Conservation (phyloP, 352 stramenopile species). For the Phytophthora brassicae region DNA sequence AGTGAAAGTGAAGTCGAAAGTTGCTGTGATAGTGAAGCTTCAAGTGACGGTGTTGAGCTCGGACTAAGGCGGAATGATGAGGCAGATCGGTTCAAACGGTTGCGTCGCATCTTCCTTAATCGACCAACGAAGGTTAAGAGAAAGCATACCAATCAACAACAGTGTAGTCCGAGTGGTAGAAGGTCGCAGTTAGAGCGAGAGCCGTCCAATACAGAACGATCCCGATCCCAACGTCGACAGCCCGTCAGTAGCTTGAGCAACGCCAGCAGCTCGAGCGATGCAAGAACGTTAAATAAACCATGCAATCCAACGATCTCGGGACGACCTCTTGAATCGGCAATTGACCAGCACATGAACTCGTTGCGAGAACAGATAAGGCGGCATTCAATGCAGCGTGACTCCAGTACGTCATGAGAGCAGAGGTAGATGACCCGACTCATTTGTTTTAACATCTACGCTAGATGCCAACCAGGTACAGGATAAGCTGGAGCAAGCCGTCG, state of each 20-base stretch:
- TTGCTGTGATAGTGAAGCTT: conserved; percentile 10
- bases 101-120: conserved; percentile 74
- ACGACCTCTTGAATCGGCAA: conserved; percentile 33
- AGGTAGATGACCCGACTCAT: too few relatives aligned
- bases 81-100: conserved; percentile 40
- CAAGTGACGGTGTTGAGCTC: conserved; percentile 21
- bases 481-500: conserved; percentile 53
- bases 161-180: not conserved
- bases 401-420: conserved; percentile 28
- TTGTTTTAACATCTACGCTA: conserved; percentile 13
- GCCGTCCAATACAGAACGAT: not conserved
- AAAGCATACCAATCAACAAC: conserved; percentile 11
- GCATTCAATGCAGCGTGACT: conserved; percentile 42
- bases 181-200: not conserved
- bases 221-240: not conserved
- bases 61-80: conserved; percentile 35
- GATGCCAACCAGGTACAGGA: conserved; percentile 46
- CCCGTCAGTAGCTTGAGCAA: conserved; percentile 7
- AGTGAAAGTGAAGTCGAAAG: conserved; percentile 19
- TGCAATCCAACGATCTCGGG: not conserved
- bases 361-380: conserved; percentile 54
- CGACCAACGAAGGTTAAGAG: conserved; percentile 26
- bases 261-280: conserved; percentile 7
- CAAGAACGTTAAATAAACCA: not conserved
- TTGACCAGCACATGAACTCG: conserved; percentile 49